Evolutionary conservation across 1,284 basidiomycete genomes (phyloP).

Genomic region (Waitea zeae): DNA sequence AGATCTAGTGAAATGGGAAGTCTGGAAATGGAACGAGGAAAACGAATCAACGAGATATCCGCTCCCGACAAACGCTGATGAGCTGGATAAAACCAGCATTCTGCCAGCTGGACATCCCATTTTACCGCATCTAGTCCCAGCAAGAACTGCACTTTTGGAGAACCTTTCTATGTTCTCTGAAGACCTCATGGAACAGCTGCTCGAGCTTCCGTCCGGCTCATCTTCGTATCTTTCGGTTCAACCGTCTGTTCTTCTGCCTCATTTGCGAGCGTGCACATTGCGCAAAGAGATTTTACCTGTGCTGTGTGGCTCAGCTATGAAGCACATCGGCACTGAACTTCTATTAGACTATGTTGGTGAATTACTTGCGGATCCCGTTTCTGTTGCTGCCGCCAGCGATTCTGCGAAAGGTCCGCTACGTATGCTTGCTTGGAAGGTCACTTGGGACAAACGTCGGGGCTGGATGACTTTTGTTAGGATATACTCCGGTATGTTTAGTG

Average conservation of each 20-base stretch:
- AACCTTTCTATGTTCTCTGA: conserved; percentile 69
- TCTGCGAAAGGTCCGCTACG: conserved; percentile 32
- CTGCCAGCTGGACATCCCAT: conserved; percentile 47
- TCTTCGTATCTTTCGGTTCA: conserved; percentile 46
- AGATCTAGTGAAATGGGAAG: conserved; percentile 65
- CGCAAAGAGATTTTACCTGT: conserved; percentile 59
- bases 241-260: conserved; percentile 30
- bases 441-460: conserved; percentile 68
- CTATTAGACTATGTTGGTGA: conserved; percentile 71
- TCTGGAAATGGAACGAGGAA: conserved; percentile 51
- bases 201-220: conserved; percentile 35
- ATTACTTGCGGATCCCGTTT: conserved; percentile 64
- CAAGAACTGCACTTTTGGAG: conserved; percentile 57
- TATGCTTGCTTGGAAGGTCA: conserved; percentile 78
- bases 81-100: conserved; percentile 21
- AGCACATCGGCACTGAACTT: conserved; percentile 67
- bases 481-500: conserved; percentile 81
- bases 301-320: conserved; percentile 70
- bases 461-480: conserved; percentile 88
- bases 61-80: conserved; percentile 32
- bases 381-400: conserved; percentile 30
- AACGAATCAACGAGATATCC: conserved; percentile 25
- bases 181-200: conserved; percentile 53
- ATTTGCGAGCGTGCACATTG: conserved; percentile 54
- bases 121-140: conserved; percentile 41